Evolutionary conservation across 2,329 filamentous ascomycete species (phyloP), one percentile per base, ranked within the genome.

Genomic region (Fusarium algeriense): DNA sequence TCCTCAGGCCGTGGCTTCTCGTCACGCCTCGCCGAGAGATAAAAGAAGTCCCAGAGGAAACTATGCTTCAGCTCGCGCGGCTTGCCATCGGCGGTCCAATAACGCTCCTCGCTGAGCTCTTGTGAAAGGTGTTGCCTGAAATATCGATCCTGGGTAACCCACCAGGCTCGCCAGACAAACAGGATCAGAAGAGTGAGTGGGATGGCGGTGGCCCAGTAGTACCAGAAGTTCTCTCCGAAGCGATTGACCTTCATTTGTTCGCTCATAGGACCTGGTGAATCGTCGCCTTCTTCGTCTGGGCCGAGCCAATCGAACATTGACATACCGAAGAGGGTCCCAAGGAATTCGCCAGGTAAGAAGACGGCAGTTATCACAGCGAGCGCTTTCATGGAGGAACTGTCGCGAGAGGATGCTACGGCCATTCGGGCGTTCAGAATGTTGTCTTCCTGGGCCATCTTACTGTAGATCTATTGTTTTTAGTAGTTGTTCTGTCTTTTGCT

Each of bases 381-480:
- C 2, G 83, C 83, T 45, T 85, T 85, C 83, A 85, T 85, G 2
- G 83, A 85, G 1, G 83, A 84, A 23, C 80, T 83, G 74, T 85
- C 83, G 19, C 81, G 79, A 3, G 80, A 79, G 4, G 80, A 82
- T 5, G 81, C 76, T 3, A 82, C 81, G 5, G 81, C 81, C 81
- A 82, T 82, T 19, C 81, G 76, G 7, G 81, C 81, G 55, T 82
- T 82, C 53, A 85, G 79, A 32, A 83, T 82, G 69, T 85, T 85
- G 71, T 85, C 83, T 63, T 85, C 83, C 67, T 85, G 83, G 6
- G 83, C 83, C 81, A 85, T 84, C 70, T 84, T 85, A 68, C 81
- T 83, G 77, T 84, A 85, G 63, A 85, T 85, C 81, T 83, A 49
- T 2, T 19, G 5, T 3, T 23, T 26, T 73, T 12, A 76, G 72